Conservation (phyloP, 148 eudicot species). For the Polygonum aviculare region DNA sequence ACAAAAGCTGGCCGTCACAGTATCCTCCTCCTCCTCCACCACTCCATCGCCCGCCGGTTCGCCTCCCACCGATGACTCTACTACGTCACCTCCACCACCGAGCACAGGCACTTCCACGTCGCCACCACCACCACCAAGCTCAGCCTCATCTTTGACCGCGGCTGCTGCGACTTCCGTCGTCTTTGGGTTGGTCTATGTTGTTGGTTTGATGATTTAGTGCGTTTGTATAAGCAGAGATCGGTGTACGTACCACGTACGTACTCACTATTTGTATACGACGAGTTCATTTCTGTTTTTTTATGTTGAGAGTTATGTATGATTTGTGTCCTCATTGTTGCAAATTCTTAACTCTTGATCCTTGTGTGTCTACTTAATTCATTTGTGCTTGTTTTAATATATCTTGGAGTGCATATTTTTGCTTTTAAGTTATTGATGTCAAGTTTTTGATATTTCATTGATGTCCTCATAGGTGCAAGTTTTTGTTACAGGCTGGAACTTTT, state of each 20-base stretch:
- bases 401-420: too few species aligned
- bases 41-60: too few species aligned
- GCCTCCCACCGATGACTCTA: not conserved
- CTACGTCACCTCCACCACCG: not conserved
- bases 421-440: too few species aligned
- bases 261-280: not conserved
- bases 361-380: not conserved
- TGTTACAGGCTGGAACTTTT: too few species aligned
- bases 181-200: not conserved
- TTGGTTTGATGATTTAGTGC: not conserved
- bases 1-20: not conserved
- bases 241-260: too few species aligned
- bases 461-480: too few species aligned
- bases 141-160: not conserved
- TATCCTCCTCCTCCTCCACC: not conserved
- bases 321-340: not conserved
- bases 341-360: not conserved
- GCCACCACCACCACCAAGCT: not conserved
- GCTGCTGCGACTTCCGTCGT: not conserved
- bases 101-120: not conserved
- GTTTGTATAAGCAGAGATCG: not conserved
- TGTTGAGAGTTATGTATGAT: not conserved
- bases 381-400: not conserved
- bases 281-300: not conserved
- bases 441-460: too few species aligned